Percentiles rank a stretch among this genome's conserved stretches.
Evolutionary conservation across 1,139 yeast genomes (phyloP).

Genomic region (Sugiyamaella novakii): DNA sequence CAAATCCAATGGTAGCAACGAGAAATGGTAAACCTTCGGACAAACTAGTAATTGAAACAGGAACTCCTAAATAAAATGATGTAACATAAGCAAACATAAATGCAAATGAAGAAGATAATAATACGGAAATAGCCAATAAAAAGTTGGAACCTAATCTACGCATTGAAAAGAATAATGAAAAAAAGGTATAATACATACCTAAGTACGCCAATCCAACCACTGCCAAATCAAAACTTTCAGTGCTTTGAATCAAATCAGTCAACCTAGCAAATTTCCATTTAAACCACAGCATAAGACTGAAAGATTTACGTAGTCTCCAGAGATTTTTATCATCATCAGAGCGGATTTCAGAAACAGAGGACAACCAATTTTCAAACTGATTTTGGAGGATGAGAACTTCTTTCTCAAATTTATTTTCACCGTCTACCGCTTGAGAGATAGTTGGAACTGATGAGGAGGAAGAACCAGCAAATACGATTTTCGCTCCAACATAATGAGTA

Average conservation of each 20-base stretch:
- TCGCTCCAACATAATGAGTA: conserved; percentile 28
- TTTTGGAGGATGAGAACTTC: conserved; percentile 49
- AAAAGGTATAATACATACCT: conserved; percentile 87
- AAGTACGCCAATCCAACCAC: conserved; percentile 79
- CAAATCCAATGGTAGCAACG: conserved; percentile 91
- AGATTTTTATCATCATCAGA: conserved; percentile 58
- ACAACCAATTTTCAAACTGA: conserved; percentile 41
- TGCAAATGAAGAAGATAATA: conserved; percentile 82
- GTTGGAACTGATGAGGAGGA: conserved; percentile 14
- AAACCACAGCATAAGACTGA: conserved; percentile 65
- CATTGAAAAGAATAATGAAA: conserved; percentile 80
- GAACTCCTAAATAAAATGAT: conserved; percentile 48
- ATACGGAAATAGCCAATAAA: conserved; percentile 85
- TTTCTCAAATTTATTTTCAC: conserved; percentile 42
- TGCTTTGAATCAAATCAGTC: conserved; percentile 61
- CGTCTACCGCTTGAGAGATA: conserved; percentile 24
- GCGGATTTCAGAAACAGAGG: conserved; percentile 42
- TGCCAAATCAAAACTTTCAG: conserved; percentile 85
- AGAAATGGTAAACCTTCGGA: conserved; percentile 94
- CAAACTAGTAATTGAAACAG: conserved; percentile 71
- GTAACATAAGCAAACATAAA: conserved; percentile 80
- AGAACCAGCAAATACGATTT: conserved; percentile 32
- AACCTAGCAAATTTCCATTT: conserved; percentile 51
- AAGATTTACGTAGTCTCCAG: conserved; percentile 64
- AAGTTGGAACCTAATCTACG: conserved; percentile 77